Conservation (phyloP, 305 asterid species). For the Caryopteris hybrid region DNA sequence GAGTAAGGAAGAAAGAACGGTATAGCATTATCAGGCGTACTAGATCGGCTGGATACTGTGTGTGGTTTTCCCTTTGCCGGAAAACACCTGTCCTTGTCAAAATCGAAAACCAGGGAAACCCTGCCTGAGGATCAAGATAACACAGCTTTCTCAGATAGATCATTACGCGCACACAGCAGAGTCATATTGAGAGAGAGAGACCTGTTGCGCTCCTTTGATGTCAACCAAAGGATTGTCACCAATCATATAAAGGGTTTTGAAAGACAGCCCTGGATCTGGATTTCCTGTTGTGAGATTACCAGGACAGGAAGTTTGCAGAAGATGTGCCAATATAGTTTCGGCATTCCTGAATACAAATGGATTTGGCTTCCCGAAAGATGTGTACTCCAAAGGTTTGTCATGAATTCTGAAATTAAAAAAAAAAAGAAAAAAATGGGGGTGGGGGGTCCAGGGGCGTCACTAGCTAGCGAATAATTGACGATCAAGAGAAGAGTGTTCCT, state of each 20-base stretch:
- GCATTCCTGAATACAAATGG: constrained; percentile 61
- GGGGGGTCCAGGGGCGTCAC: not conserved
- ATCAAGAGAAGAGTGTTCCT: too few relatives aligned
- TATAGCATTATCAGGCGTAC: constrained; percentile 26
- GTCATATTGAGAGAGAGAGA: constrained; percentile 16
- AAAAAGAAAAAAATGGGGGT: too few relatives aligned
- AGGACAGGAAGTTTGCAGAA: constrained; percentile 19
- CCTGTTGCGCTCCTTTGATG: constrained; percentile 58
- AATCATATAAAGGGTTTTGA: constrained; percentile 57
- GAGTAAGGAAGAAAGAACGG: not conserved
- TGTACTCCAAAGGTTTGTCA: constrained; percentile 48
- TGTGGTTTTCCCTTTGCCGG: constrained; percentile 48
- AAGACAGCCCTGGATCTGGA: constrained; percentile 24
- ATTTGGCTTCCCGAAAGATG: constrained; percentile 62
- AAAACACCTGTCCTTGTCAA: constrained; percentile 73
- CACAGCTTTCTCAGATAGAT: not conserved
- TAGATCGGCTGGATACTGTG: constrained; percentile 59
- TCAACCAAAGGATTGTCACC: constrained; percentile 68
- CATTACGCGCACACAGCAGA: not conserved
- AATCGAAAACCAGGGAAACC: constrained; percentile 68
- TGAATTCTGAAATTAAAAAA: constrained; percentile 39
- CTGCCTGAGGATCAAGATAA: constrained; percentile 39
- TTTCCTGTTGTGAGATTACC: constrained; percentile 16
- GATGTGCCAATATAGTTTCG: constrained; percentile 39
- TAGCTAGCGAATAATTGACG: not conserved